Evolutionary conservation across 495 filamentous ascomycete species (phyloP), one percentile per base, ranked within the genome.

Genomic region (Poronia punctata): DNA sequence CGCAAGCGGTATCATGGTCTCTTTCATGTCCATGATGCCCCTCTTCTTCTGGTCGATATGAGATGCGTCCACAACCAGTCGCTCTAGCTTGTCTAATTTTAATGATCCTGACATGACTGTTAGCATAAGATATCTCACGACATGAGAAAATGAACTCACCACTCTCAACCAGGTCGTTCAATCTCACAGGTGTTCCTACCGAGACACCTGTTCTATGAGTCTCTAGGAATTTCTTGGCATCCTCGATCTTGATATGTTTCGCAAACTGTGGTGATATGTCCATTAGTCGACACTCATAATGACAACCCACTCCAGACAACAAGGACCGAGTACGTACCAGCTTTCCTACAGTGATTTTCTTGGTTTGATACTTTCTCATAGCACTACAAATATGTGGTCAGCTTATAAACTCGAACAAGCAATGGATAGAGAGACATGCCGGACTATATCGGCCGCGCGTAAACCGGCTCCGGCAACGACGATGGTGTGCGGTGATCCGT

Each of bases 211-310:
- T 83, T 35, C 83, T 82, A 41, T 46, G 57, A 60, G 74, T 64
- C 63, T 86, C 61, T 66, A 89, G 75, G 60, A 83, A 83, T 34
- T 83, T 74, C 39, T 89, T 78, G 12, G 87, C 83, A 47, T 96
- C 93, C 38, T 84, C 74, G 5, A 98, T 49, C 64, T 98, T 98
- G 67, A 98, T 95, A 48, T 98, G 92, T 57, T 98, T 98, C 6
- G 93, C 90, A 60, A 98, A 98, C 35, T 72, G 4, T 20, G n/a
- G 22, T 15, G 26, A n/a, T n/a, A n/a, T n/a, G n/a, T n/a, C n/a
- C n/a, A n/a, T n/a, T n/a, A n/a, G n/a, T n/a, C n/a, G n/a, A n/a
- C n/a, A n/a, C n/a, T n/a, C n/a, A n/a, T n/a, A n/a, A n/a, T n/a
- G n/a, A n/a, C n/a, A n/a, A n/a, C n/a, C n/a, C n/a, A n/a, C n/a